Base-by-base conservation (phyloP, 208 protist genomes). In the Acanthamoeba royreba region DNA sequence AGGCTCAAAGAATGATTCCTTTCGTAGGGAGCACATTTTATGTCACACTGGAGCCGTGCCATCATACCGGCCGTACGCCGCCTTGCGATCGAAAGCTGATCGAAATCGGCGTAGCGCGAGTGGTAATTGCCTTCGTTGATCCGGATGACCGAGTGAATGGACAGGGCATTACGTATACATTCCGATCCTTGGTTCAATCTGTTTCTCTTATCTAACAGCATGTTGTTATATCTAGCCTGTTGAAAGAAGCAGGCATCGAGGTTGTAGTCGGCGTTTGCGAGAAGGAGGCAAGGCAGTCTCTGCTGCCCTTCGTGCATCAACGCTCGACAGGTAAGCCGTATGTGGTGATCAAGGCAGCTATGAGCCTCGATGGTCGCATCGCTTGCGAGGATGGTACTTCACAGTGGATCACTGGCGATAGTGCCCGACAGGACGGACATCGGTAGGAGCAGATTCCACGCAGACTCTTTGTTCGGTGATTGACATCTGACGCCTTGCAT, bases 391-490 rank as follows among this genome's bases (percentile, higher is more conserved):
- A 95, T 43, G 91, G 91, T 17, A 95, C 66, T 25, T 94, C 92
- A 13, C 85, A 95, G 91, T 95, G 93, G 93, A 95, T 95, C 55
- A 95, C 93, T 19, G 93, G 93, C 40, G 43, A 43, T 22, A 28
- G 4, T 25, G 93, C 86, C 4, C 85, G 93, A 31, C 45, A 55
- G 45, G 38, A 88, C 43, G 90, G 69, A 4, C 90, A 94, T 28
- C 1, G 74, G 43, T 86, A 86, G 5, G 33, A 55, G 13, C 53
- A 63, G 25, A 63, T 28, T 35, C 52, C 52, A 25, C 55, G 33
- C 55, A 63, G n/a, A 15, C 55, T 33, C 55, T 7, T 28, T 63
- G 0, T 55, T 19, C 49, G 13, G 9, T 19, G 49, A 9, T 55
- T 19, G 9, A 9, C 49, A 9, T 19, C 13, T 47, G 40, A 19